Evolutionary conservation across 495 filamentous ascomycete species (phyloP).

Genomic region (Aspergillus panamensis): DNA sequence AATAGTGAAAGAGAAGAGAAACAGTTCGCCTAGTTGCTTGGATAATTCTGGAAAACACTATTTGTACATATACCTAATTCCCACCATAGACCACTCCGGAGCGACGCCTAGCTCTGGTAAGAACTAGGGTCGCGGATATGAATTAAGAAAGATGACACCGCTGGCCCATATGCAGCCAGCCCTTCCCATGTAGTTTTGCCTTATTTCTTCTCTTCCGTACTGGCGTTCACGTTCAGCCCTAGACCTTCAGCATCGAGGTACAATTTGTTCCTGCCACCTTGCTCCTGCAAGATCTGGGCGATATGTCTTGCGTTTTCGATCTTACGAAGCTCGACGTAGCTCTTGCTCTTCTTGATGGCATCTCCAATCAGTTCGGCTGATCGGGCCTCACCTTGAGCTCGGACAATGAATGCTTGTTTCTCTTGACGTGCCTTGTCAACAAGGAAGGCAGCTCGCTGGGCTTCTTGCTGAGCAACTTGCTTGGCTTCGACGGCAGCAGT

Average conservation of each 20-base stretch:
- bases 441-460: slow-evolving; percentile 93
- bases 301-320: slow-evolving; percentile 94
- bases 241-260: slow-evolving; percentile 86
- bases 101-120: slow-evolving; percentile 4
- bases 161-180: slow-evolving; percentile 6
- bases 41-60: slow-evolving; percentile 38
- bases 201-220: slow-evolving; percentile 30
- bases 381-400: slow-evolving; percentile 97
- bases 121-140: slow-evolving; percentile 13
- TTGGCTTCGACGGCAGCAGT: slow-evolving; percentile 98
- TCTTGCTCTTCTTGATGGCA: slow-evolving; percentile 97
- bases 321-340: slow-evolving; percentile 93
- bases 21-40: slow-evolving; percentile 29
- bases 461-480: slow-evolving; percentile 98
- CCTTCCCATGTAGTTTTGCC: slow-evolving; percentile 13
- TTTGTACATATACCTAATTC: slow-evolving; percentile 41
- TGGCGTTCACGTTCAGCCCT: slow-evolving; percentile 81
- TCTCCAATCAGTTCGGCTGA: slow-evolving; percentile 98
- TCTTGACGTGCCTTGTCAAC: slow-evolving; percentile 99
- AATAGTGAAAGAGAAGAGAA: slow-evolving; percentile 41
- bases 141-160: slow-evolving; percentile 4
- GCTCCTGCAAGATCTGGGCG: slow-evolving; percentile 76
- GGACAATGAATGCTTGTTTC: slow-evolving; percentile 98
- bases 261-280: slow-evolving; percentile 87
- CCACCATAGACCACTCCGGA: slow-evolving; percentile 23